Evolutionary conservation across 352 stramenopile genomes (phyloP).

Genomic region (Blastocystis sp.): DNA sequence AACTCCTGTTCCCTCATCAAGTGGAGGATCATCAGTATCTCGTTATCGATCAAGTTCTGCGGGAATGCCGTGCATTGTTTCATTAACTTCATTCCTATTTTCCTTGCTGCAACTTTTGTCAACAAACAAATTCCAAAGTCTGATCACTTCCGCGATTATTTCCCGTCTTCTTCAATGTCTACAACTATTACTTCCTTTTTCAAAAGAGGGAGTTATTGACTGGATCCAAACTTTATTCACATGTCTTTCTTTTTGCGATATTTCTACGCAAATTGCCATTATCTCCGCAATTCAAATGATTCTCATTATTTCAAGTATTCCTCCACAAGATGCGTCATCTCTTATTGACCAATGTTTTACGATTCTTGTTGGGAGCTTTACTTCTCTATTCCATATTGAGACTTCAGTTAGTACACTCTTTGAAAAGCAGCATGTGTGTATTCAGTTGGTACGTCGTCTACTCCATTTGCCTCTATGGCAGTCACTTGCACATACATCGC

Average conservation of each 20-base stretch:
- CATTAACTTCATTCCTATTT: not conserved
- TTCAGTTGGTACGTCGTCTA: not conserved
- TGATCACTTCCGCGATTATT: not conserved
- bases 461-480: not conserved
- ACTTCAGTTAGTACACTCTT: not conserved
- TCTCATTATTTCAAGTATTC: not conserved
- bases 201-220: not conserved
- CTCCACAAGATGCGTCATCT: not conserved
- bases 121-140: not conserved
- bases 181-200: not conserved
- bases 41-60: not conserved
- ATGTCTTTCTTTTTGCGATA: not conserved
- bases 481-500: not conserved
- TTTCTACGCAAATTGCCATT: not conserved
- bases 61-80: not conserved
- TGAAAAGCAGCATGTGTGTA: not conserved
- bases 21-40: not conserved
- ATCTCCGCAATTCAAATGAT: not conserved
- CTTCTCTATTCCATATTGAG: not conserved
- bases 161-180: not conserved
- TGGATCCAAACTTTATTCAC: not conserved
- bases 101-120: not conserved
- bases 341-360: not conserved
- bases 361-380: not conserved
- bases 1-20: not conserved